Conservation (phyloP, 1,139 yeast species). For the Yamadazyma diospyri region DNA sequence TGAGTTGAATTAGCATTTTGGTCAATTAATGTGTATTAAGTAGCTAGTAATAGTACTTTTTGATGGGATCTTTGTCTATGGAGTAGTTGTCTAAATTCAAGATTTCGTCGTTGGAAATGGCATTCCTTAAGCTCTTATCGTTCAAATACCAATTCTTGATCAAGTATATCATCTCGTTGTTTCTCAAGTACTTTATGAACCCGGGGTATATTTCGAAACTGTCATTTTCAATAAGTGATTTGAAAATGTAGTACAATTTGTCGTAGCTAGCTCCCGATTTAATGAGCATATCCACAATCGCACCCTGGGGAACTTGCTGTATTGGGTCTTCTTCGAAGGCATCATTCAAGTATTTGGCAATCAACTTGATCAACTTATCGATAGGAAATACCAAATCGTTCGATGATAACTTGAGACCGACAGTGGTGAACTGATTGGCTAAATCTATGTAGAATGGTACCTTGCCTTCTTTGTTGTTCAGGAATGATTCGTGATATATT, state of each 20-base stretch:
- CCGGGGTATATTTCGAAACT: slow-evolving; percentile 47
- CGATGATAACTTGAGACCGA: slow-evolving; percentile 44
- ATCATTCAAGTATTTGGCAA: slow-evolving; percentile 38
- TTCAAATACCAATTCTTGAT: slow-evolving; percentile 63
- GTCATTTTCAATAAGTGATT: slow-evolving; percentile 64
- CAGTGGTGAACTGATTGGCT: slow-evolving; percentile 33
- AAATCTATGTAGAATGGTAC: slow-evolving; percentile 40
- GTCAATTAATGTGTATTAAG: not conserved
- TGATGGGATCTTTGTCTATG: slow-evolving; percentile 44
- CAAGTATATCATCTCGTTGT: slow-evolving; percentile 56
- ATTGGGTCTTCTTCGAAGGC: slow-evolving; percentile 36
- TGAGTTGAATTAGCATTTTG: slow-evolving; percentile 30
- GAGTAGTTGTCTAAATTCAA: slow-evolving; percentile 35
- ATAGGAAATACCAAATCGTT: slow-evolving; percentile 80
- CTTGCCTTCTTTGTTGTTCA: slow-evolving; percentile 24
- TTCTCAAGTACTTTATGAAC: slow-evolving; percentile 38
- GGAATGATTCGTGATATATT: slow-evolving; percentile 31
- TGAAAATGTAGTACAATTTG: slow-evolving; percentile 63
- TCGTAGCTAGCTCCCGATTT: slow-evolving; percentile 75
- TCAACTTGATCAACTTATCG: slow-evolving; percentile 64
- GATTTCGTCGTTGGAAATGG: slow-evolving; percentile 39
- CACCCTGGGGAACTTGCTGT: slow-evolving; percentile 43
- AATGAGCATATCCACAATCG: slow-evolving; percentile 61
- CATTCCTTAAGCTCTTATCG: slow-evolving; percentile 60
- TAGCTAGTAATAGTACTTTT: slow-evolving; percentile 14